Evolutionary conservation across 768 basidiomycete genomes (phyloP).

Genomic region (Xerocomellus chrysenteron): DNA sequence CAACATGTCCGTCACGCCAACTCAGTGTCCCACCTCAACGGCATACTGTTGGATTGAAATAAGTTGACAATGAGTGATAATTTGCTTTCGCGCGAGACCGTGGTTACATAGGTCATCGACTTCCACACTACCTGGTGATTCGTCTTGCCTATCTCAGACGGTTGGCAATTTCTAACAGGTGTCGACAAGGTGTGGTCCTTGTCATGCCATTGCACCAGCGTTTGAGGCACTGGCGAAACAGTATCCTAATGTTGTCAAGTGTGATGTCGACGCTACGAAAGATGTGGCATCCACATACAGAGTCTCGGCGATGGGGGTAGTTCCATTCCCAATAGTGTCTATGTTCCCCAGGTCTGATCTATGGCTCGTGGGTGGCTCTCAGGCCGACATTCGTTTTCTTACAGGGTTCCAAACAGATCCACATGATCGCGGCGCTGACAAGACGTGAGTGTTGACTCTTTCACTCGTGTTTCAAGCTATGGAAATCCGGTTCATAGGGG

Average conservation of each 20-base stretch:
- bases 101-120: conserved; percentile 65
- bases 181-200: conserved; percentile 74
- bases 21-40: conserved; percentile 63
- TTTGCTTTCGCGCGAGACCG: not conserved
- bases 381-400: conserved; percentile 88
- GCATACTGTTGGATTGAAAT: conserved; percentile 54
- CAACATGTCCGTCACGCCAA: conserved; percentile 56
- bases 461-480: conserved; percentile 1
- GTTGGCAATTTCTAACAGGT: conserved; percentile 8
- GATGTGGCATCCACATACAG: conserved; percentile 66
- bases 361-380: not conserved
- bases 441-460: conserved; percentile 42
- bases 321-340: not conserved
- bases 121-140: conserved; percentile 81
- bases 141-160: not conserved
- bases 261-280: conserved; percentile 68
- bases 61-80: conserved; percentile 57
- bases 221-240: conserved; percentile 71
- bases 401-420: conserved; percentile 63
- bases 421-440: conserved; percentile 75
- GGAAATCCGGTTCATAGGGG: conserved; percentile 39
- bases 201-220: conserved; percentile 76
- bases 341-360: not conserved
- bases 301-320: conserved; percentile 69
- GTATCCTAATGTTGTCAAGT: conserved; percentile 70